Percentiles rank a stretch among this genome's conserved stretches.
Conservation (phyloP, 2,329 filamentous ascomycete genomes). For the Nemania serpens region DNA sequence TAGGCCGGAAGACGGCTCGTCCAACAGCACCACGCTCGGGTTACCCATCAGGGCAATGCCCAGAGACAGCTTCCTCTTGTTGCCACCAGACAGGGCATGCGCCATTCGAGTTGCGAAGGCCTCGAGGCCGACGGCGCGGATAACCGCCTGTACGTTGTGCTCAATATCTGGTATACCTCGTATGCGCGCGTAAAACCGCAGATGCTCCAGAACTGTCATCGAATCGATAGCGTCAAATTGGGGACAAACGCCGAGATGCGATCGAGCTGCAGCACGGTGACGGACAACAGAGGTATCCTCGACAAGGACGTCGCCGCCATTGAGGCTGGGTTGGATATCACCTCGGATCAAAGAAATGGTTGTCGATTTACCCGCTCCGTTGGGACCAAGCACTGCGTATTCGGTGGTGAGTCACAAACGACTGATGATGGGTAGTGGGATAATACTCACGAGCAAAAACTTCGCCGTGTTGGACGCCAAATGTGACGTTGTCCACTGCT, state of each 20-base stretch:
- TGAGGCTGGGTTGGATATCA: constrained; percentile 74
- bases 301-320: constrained; percentile 79
- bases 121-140: constrained; percentile 78
- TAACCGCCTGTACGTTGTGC: constrained; percentile 76
- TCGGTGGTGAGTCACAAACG: constrained; percentile 1
- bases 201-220: constrained; percentile 87
- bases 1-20: constrained; percentile 87
- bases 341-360: constrained; percentile 88
- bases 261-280: constrained; percentile 72
- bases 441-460: constrained; percentile 68
- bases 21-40: constrained; percentile 81
- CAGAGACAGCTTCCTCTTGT: constrained; percentile 88
- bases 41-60: constrained; percentile 94
- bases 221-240: constrained; percentile 87
- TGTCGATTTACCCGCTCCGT: constrained; percentile 89
- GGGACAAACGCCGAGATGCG: constrained; percentile 87
- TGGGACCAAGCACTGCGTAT: constrained; percentile 72
- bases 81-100: constrained; percentile 80
- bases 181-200: constrained; percentile 84
- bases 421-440: not conserved
- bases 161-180: constrained; percentile 76
- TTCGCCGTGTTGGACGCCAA: constrained; percentile 77
- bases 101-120: constrained; percentile 77
- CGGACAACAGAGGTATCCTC: constrained; percentile 76
- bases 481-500: constrained; percentile 87